Conservation (phyloP, 768 basidiomycete species). For the Glaciozyma antarctica region DNA sequence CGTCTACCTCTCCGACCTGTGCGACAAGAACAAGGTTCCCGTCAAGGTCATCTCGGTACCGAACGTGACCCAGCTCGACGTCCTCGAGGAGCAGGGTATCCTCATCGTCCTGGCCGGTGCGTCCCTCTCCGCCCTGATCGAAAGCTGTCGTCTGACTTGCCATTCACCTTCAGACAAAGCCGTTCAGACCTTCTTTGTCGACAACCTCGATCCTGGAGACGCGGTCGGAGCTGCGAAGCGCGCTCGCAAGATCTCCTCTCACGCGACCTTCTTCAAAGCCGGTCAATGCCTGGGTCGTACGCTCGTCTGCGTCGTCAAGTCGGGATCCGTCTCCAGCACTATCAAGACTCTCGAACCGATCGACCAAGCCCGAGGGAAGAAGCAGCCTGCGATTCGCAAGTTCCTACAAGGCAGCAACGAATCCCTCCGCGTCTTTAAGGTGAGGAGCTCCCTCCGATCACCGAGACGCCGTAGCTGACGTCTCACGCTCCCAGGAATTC, state of each 20-base stretch:
- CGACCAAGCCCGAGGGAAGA: constrained; percentile 62
- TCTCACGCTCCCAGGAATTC: constrained; percentile 60
- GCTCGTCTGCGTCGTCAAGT: constrained; percentile 94
- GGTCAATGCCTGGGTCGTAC: constrained; percentile 83
- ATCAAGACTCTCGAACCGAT: constrained; percentile 87
- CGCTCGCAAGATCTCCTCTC: constrained; percentile 87
- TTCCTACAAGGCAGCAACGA: constrained; percentile 90
- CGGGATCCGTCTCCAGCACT: constrained; percentile 91
- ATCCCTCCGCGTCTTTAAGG: constrained; percentile 82
- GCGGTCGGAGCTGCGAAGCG: constrained; percentile 83
- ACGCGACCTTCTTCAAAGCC: constrained; percentile 96
- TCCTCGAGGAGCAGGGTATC: constrained; percentile 89
- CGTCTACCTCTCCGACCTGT: constrained; percentile 83
- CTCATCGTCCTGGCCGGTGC: constrained; percentile 95
- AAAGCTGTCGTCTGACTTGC: background rate
- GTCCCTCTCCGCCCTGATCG: constrained; percentile 30
- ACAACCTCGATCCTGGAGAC: constrained; percentile 80
- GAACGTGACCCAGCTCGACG: constrained; percentile 89
- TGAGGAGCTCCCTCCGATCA: constrained; percentile 37
- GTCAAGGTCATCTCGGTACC: constrained; percentile 77
- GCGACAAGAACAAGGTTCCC: constrained; percentile 51
- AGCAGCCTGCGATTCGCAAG: constrained; percentile 66
- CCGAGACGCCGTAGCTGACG: background rate
- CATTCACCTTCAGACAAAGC: constrained; percentile 58
- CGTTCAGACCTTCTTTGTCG: constrained; percentile 91